Conservation (phyloP, 2,329 filamentous ascomycete species). For the Botrytis tulipae region DNA sequence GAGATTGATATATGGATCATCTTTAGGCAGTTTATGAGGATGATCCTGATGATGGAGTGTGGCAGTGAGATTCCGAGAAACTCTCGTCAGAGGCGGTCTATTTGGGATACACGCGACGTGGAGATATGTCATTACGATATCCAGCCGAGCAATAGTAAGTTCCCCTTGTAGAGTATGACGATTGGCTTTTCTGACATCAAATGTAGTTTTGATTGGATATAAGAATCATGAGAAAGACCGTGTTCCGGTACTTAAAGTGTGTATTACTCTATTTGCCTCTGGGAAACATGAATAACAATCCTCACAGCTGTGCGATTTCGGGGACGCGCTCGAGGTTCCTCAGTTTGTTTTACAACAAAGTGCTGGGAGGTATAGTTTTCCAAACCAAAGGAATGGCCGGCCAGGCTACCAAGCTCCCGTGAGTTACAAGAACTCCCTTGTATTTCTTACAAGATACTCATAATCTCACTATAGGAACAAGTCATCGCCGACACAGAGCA, state of each 20-base stretch:
- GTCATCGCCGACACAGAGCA: background rate
- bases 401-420: background rate
- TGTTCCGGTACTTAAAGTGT: slow-evolving; percentile 3
- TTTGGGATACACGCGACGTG: background rate
- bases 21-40: slow-evolving; percentile 10
- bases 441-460: background rate
- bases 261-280: background rate
- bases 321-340: background rate
- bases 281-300: background rate
- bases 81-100: background rate
- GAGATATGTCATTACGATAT: slow-evolving; percentile 18
- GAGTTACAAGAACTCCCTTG: background rate
- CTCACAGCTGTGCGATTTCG: slow-evolving; percentile 17
- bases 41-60: slow-evolving; percentile 2
- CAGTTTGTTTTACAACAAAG: background rate
- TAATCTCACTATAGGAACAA: background rate
- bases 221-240: background rate
- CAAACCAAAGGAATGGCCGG: background rate
- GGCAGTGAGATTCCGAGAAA: background rate
- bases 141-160: slow-evolving; percentile 11
- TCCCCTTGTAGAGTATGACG: too few species aligned
- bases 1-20: slow-evolving; percentile 13
- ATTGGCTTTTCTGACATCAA: background rate
- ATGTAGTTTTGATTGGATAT: slow-evolving; percentile 11
- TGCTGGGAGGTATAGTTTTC: background rate